Evolutionary conservation across 768 basidiomycete species (phyloP).

Genomic region (Amylocystis lapponica): DNA sequence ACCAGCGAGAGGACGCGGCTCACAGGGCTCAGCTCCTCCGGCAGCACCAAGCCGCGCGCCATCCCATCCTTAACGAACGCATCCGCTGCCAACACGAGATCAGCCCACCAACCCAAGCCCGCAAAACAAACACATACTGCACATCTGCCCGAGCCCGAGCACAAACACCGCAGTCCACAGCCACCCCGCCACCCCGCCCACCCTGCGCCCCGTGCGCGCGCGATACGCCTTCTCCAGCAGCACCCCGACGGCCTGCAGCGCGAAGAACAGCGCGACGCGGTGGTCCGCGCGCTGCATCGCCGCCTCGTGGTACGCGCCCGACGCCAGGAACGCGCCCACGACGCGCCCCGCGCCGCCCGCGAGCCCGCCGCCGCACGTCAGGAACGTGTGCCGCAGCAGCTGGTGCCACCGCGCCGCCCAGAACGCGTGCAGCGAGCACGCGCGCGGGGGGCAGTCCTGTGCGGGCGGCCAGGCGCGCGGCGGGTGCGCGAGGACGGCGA

Average conservation of each 20-base stretch:
- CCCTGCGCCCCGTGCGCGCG: constrained; percentile 48
- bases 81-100: too few species aligned
- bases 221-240: constrained; percentile 59
- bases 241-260: constrained; percentile 56
- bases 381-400: constrained; percentile 61
- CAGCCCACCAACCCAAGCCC: too few species aligned
- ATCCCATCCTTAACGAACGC: too few species aligned
- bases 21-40: too few species aligned
- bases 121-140: constrained; percentile 52
- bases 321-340: constrained; percentile 70
- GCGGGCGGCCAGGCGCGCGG: constrained; percentile 71
- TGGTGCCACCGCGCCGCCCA: constrained; percentile 83
- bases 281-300: constrained; percentile 59
- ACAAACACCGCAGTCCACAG: constrained; percentile 67
- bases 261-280: constrained; percentile 59
- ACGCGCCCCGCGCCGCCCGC: too few species aligned
- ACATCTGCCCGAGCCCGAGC: constrained; percentile 55
- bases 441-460: constrained; percentile 60
- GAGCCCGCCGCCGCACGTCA: constrained; percentile 61
- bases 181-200: constrained; percentile 54
- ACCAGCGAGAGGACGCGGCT: too few species aligned
- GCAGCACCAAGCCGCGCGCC: too few species aligned
- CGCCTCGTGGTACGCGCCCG: constrained; percentile 71
- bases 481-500: constrained; percentile 44
- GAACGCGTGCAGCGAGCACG: constrained; percentile 63